Evolutionary conservation across 495 filamentous ascomycete genomes (phyloP), one percentile per base, ranked within the genome.

Genomic region (Chaetomium cochliodes): DNA sequence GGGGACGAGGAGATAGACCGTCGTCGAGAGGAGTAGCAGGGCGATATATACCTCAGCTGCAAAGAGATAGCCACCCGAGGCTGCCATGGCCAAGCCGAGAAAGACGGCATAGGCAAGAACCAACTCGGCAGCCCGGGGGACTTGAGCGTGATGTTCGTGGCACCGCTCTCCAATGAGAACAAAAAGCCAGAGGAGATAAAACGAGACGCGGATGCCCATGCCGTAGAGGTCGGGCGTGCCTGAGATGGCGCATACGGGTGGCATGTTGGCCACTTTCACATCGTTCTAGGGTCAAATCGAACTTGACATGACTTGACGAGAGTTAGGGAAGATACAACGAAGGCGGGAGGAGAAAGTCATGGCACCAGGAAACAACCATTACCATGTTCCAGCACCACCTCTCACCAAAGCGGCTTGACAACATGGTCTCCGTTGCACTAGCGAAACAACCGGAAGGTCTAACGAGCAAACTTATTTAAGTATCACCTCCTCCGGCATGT

Each of bases 171-270:
- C 69, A 22, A 69, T 42, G 2, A 73, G 54, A 9, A 61, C 60
- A 2, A 57, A 65, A 56, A 73, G 67, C 73, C 72, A 77, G 11
- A 74, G 67, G 47, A 77, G 69, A 51, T 78, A 78, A 59, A 78
- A 76, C 15, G 72, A 68, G 22, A 70, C 59, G 41, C 76, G 75
- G 61, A 78, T 76, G 25, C 76, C 76, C 23, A 77, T 55, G 46
- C 76, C 76, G 67, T 71, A 71, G 60, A 69, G 44, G 16, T 62
- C 51, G 3, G 66, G 61, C 5, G 42, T 70, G 37, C 68, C 68
- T 13, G 60, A 0, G 23, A 68, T 64, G 16, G 57, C 15, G 65
- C 70, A 72, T 9, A 44, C 26, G 9, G 47, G 22, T 2, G 65
- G 18, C 65, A 67, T 67, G 57, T 37, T 39, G 4, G 51, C 26